Conservation (phyloP, 805 yeast species). For the Schwanniomyces yamadae region DNA sequence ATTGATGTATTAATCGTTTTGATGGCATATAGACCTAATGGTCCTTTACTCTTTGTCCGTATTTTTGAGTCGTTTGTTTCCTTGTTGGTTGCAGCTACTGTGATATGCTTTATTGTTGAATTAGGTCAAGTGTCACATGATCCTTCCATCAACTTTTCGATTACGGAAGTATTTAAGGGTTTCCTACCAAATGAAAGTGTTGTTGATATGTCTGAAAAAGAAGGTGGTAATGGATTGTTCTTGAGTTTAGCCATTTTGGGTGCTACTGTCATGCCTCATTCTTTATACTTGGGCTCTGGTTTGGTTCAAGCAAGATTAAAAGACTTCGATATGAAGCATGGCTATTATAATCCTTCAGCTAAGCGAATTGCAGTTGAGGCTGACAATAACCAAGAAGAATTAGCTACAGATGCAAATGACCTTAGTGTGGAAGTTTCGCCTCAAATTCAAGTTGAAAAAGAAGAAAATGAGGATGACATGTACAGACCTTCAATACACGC, state of each 20-base stretch:
- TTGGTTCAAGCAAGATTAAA: conserved; percentile 80
- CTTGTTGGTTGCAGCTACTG: conserved; percentile 67
- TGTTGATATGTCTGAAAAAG: conserved; percentile 38
- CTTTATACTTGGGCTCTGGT: conserved; percentile 80
- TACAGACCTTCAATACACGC: conserved; percentile 80
- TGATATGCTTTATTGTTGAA: conserved; percentile 71
- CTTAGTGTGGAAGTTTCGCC: conserved; percentile 9
- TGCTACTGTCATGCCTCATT: conserved; percentile 95
- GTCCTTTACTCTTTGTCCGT: conserved; percentile 71
- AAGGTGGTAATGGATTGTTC: conserved; percentile 59
- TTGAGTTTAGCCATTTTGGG: conserved; percentile 83
- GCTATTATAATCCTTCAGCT: conserved; percentile 44
- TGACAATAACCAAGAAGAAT: conserved; percentile 8
- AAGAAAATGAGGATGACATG: conserved; percentile 33
- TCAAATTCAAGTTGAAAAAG: conserved; percentile 7
- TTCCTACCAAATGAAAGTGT: conserved; percentile 61
- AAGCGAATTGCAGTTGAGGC: conserved; percentile 3
- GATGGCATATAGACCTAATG: conserved; percentile 73
- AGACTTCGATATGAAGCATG: conserved; percentile 68
- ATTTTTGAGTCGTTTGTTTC: conserved; percentile 77
- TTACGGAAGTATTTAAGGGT: conserved; percentile 57
- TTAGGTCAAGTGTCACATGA: conserved; percentile 52
- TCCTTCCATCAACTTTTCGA: conserved; percentile 51
- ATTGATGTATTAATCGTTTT: conserved; percentile 77
- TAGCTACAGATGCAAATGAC: conserved; percentile 1